Conservation (phyloP, 768 basidiomycete genomes). For the Holtermannia corniformis region DNA sequence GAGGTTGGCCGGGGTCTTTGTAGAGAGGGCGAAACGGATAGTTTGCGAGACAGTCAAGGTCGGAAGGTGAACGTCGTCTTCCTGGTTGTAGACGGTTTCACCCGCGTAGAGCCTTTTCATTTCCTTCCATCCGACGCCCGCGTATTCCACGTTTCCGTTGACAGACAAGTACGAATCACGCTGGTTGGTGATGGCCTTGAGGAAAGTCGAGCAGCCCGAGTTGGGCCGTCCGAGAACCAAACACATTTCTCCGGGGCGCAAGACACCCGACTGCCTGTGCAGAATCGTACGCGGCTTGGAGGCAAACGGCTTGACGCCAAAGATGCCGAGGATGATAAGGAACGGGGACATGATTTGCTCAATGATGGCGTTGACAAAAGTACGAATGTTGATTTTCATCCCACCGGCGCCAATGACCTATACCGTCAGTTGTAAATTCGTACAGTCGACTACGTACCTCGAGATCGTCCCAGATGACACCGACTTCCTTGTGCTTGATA, state of each 20-base stretch:
- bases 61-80: constrained; percentile 79
- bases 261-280: constrained; percentile 50
- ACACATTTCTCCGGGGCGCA: constrained; percentile 57
- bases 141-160: constrained; percentile 64
- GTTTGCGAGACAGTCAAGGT: constrained; percentile 51
- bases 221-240: constrained; percentile 77
- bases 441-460: constrained; percentile 7
- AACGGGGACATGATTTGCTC: constrained; percentile 51
- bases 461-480: constrained; percentile 24
- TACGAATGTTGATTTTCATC: constrained; percentile 43
- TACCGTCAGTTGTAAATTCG: constrained; percentile 2
- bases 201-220: constrained; percentile 72
- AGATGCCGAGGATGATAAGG: constrained; percentile 50
- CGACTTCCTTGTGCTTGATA: constrained; percentile 43
- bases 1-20: constrained; percentile 56
- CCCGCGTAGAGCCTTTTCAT: constrained; percentile 56
- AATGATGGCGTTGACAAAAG: constrained; percentile 43
- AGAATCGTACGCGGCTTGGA: constrained; percentile 51
- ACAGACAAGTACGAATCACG: constrained; percentile 59
- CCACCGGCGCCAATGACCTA: constrained; percentile 43
- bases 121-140: constrained; percentile 59
- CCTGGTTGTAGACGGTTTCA: constrained; percentile 48
- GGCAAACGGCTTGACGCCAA: constrained; percentile 49
- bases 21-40: constrained; percentile 51
- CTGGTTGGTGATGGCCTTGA: constrained; percentile 72